Conservation (phyloP, 768 basidiomycete species). For the Pulveroboletus frians region DNA sequence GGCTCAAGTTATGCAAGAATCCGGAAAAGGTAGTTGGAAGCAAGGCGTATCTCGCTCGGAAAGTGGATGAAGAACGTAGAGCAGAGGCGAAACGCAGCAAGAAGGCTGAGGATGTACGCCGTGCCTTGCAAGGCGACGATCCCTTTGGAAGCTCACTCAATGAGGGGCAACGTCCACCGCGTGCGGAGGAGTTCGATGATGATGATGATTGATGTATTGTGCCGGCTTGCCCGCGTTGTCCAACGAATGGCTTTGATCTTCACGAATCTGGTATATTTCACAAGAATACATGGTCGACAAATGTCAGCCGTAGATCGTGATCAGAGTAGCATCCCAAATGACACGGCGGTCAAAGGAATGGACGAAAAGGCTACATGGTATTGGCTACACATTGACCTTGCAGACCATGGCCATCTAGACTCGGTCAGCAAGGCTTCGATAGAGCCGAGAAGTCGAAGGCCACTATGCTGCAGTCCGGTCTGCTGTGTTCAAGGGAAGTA, state of each 20-base stretch:
- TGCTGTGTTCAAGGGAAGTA: not conserved
- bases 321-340: slow-evolving; percentile 17
- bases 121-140: slow-evolving; percentile 49
- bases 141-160: slow-evolving; percentile 62
- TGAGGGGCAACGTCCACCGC: slow-evolving; percentile 27
- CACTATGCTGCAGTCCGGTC: not conserved
- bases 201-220: slow-evolving; percentile 35
- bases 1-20: slow-evolving; percentile 86
- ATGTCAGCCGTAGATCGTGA: slow-evolving; percentile 20
- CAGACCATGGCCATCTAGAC: slow-evolving; percentile 38
- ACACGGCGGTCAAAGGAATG: slow-evolving; percentile 21
- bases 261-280: not conserved
- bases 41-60: slow-evolving; percentile 68
- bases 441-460: slow-evolving; percentile 36
- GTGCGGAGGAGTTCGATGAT: slow-evolving; percentile 40
- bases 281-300: slow-evolving; percentile 1
- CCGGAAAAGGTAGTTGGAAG: slow-evolving; percentile 95
- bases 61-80: slow-evolving; percentile 64
- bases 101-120: slow-evolving; percentile 49
- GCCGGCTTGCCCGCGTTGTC: not conserved
- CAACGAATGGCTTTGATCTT: not conserved
- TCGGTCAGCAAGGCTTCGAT: slow-evolving; percentile 49
- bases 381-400: slow-evolving; percentile 65
- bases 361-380: slow-evolving; percentile 27
- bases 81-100: slow-evolving; percentile 64